phyloP scores from a whole-genome alignment of 768 basidiomycete species.

The Podaxis sp. region DNA sequence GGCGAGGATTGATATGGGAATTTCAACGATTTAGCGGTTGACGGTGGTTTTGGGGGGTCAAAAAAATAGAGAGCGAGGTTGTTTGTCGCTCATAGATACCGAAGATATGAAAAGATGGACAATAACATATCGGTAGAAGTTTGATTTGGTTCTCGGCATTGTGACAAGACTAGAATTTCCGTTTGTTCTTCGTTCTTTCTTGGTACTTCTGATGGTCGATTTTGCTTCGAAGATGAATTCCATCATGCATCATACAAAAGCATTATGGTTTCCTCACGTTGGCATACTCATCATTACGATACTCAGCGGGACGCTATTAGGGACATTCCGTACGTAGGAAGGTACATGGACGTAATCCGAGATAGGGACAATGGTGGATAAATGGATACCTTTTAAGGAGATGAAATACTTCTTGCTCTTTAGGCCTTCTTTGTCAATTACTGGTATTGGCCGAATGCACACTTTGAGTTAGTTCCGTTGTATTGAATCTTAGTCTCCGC shows the following conservation, averaged over 20 bases:
- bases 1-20: not conserved
- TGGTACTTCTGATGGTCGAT: not conserved
- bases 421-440: not conserved
- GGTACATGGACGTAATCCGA: not conserved
- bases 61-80: not conserved
- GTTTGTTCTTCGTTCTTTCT: not conserved
- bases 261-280: not conserved
- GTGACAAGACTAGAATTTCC: not conserved
- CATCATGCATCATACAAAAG: not conserved
- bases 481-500: not conserved
- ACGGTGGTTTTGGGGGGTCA: not conserved
- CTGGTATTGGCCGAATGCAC: not conserved
- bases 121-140: not conserved
- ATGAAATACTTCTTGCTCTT: not conserved
- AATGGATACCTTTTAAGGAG: not conserved
- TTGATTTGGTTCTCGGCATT: not conserved
- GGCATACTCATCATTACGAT: not conserved
- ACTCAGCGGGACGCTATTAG: not conserved
- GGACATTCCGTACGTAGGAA: not conserved
- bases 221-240: not conserved
- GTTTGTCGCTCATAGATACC: constrained; percentile 2
- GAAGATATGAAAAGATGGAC: not conserved
- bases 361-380: not conserved
- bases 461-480: not conserved
- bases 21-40: not conserved